Base-by-base conservation (phyloP, 768 basidiomycete species). In the Dentipellis sp. region DNA sequence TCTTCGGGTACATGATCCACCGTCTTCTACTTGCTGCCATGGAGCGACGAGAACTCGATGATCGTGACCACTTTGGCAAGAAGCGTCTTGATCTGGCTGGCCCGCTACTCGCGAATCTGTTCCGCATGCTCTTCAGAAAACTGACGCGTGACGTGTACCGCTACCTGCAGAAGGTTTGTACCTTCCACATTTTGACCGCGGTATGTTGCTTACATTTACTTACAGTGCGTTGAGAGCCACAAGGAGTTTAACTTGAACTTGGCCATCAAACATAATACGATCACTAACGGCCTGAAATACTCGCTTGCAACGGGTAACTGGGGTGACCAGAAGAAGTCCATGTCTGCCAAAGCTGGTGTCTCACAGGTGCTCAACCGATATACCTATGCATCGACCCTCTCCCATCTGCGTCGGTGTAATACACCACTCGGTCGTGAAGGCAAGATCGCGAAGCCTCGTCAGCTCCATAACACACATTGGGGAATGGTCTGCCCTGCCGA, bases 401-500 rank as follows among this genome's bases (percentile, higher is more conserved):
- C 97, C 3, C 97, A 99, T 77, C 72, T 99, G 64, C 95, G 97
- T 66, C 91, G 97, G 29, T 94, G 92, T 67, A 99, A 99, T 69
- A 98, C 97, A 0, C 97, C 97, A 2, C 82, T 99, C 50, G 97
- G 97, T 55, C 88, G 97, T 57, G 97, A 98, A 69, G 94, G 94
- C 56, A 99, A 99, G 74, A 98, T 98, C 58, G 97, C 97, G 48
- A 98, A 98, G 69, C 97, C 97, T 56, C 97, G 97, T 64, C 97
- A 99, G 65, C 76, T 99, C 55, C 97, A 99, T 71, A 99, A 99
- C 66, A 97, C 97, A 0, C 97, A 99, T 65, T 99, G 97, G 97
- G 97, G 97, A 38, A 98, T 99, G 97, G 97, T 99, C 17, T 99
- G 97, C 67, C 97, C 97, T 45, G 97, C 97, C 39, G 97, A 99